Base-by-base conservation (phyloP, 140 eudicot species). In the Ambrosia hybrid region DNA sequence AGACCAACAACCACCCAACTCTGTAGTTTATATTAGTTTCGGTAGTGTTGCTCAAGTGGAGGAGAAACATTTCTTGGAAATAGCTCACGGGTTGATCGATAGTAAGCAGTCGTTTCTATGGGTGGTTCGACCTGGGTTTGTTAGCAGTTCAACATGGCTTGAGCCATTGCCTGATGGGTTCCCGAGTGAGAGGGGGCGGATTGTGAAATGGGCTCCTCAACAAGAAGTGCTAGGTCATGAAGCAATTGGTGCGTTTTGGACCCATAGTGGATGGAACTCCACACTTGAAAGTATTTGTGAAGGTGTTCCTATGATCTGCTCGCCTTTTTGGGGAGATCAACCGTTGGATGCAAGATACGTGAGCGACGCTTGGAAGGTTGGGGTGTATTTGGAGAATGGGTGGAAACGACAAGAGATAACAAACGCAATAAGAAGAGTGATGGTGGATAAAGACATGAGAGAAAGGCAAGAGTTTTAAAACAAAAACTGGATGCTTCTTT, bases 201-300 rank as follows among this genome's bases (percentile, higher is more conserved):
- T 88, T 16, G 87, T 88, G 6, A 59, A 66, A 57, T 88, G 91
- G 91, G 88, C 85, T 26, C 96, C 96, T 0, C 91, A 88, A 63
- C 75, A 74, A 57, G 84, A 83, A 52, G 86, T 88, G n/a, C 71
- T 88, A 65, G 78, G 86, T 3, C 96, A 86, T 68, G 68, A 71
- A 1, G 80, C 87, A 10, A 55, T 64, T 0, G 91, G 87, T 3
- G 86, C 75, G 0, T 88, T 88, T 65, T 85, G 86, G 91, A 88
- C 88, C 11, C 95, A 88, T 37, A 46, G 78, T 9, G 95, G 91
- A 12, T 85, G 96, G 96, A 88, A 85, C 26, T 86, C 91, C 33
- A 79, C 83, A 0, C 15, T 86, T 16, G 96, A 88, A 76, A 81
- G 91, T 33, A 38, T 88, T 4, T 79, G 81, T 34, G 96, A 83